A percentile compares a stretch with the other conserved stretches of the same genome.
Conservation (phyloP, 164 flowering plant genomes). For the Liquidambar formosana region DNA sequence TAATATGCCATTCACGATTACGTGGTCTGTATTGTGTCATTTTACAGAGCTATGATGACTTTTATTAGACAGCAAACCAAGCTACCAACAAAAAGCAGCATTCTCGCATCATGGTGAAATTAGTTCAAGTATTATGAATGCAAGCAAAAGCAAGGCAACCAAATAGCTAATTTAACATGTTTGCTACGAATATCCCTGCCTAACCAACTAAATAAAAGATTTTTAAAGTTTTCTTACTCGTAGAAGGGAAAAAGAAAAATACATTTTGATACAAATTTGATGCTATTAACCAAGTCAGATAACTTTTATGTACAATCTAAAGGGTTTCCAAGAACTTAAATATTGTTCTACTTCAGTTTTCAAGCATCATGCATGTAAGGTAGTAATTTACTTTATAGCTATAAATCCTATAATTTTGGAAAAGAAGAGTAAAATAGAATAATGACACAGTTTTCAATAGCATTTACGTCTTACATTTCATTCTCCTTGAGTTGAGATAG, state of each 20-base stretch:
- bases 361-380: background rate
- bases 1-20: background rate
- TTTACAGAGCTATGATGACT: background rate
- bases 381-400: background rate
- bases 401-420: background rate
- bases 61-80: background rate
- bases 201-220: background rate
- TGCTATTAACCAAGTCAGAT: background rate
- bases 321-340: background rate
- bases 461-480: constrained; percentile 67
- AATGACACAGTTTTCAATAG: background rate
- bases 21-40: background rate
- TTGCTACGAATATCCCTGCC: background rate
- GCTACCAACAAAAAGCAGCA: background rate
- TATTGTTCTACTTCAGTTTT: background rate
- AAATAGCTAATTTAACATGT: too few species aligned
- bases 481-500: constrained; percentile 88
- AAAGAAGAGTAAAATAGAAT: background rate
- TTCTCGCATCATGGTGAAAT: too few species aligned
- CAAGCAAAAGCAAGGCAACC: too few species aligned
- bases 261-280: too few species aligned
- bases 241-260: background rate
- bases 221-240: background rate
- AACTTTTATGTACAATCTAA: background rate
- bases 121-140: too few species aligned